Conservation (phyloP, 2,329 filamentous ascomycete species). For the Purpureocillium takamizusanense region DNA sequence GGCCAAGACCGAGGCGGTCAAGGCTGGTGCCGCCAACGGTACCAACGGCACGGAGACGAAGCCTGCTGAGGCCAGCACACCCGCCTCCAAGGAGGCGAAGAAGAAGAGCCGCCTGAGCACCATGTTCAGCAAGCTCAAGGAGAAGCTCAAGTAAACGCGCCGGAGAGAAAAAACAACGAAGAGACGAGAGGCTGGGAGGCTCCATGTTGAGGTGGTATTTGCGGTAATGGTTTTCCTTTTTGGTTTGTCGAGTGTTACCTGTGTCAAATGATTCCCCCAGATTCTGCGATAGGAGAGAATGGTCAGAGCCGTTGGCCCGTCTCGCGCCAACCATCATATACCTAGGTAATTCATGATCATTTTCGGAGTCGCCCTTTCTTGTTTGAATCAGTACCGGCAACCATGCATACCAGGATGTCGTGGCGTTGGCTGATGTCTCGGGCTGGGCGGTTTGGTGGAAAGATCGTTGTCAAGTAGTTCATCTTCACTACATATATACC, state of each 20-base stretch:
- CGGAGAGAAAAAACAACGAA: constrained; percentile 18
- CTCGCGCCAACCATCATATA: constrained; percentile 23
- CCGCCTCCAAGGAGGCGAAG: constrained; percentile 44
- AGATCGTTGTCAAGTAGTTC: too few relatives aligned
- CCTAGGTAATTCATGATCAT: constrained; percentile 23
- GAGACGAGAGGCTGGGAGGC: constrained; percentile 5
- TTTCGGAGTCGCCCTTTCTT: constrained; percentile 2
- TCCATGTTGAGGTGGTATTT: constrained; percentile 10
- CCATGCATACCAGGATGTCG: constrained; percentile 7
- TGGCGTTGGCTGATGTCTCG: too few relatives aligned
- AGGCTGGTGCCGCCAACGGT: constrained; percentile 8
- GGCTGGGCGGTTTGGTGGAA: too few relatives aligned
- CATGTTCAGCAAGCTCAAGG: constrained; percentile 50
- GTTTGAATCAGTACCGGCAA: constrained; percentile 9
- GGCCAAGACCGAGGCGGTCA: constrained; percentile 4
- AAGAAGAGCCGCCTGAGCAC: constrained; percentile 57
- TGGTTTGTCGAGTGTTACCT: constrained; percentile 24
- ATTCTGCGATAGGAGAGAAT: constrained; percentile 20
- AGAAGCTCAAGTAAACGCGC: constrained; percentile 23
- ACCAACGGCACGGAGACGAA: constrained; percentile 13
- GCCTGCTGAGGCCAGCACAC: constrained; percentile 12
- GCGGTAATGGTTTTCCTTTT: constrained; percentile 14
- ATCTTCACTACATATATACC: too few relatives aligned
- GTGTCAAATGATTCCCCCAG: constrained; percentile 30
- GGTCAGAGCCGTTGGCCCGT: constrained; percentile 17